Percentiles rank a stretch among this genome's conserved stretches.
Conservation (phyloP, 768 basidiomycete genomes). For the Hygrocybe coccinea region DNA sequence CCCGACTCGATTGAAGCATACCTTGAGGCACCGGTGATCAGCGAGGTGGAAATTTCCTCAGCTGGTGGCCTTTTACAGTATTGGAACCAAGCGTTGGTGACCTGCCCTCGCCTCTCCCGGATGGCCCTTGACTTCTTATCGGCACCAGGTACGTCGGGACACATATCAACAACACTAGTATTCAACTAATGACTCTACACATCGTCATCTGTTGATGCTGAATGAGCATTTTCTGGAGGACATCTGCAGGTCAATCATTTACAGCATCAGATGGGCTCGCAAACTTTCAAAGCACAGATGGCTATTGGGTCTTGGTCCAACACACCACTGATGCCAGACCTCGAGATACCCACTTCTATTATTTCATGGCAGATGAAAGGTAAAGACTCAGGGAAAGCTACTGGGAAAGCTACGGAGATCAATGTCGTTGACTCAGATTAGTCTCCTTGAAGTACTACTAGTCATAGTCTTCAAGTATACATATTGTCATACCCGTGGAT, state of each 20-base stretch:
- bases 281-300: conserved; percentile 21
- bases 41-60: background rate
- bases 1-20: background rate
- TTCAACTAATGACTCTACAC: background rate
- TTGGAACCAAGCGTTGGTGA: background rate
- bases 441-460: too few relatives aligned
- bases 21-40: background rate
- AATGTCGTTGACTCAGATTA: too few relatives aligned
- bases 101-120: background rate
- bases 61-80: background rate
- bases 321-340: conserved; percentile 13
- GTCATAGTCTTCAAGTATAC: too few relatives aligned
- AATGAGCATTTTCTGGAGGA: conserved; percentile 22
- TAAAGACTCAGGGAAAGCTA: too few relatives aligned
- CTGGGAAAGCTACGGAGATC: too few relatives aligned
- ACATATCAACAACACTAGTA: background rate
- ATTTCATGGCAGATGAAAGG: too few relatives aligned
- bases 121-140: background rate
- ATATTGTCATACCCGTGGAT: too few relatives aligned
- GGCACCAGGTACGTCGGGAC: background rate
- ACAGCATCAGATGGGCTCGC: conserved; percentile 21
- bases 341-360: background rate
- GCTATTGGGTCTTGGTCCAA: conserved; percentile 17
- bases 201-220: conserved; percentile 13
- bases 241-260: too few relatives aligned